Percentiles rank a stretch among this genome's conserved stretches.
Conservation (phyloP, 2,329 filamentous ascomycete species). For the Mycogone perniciosa region DNA sequence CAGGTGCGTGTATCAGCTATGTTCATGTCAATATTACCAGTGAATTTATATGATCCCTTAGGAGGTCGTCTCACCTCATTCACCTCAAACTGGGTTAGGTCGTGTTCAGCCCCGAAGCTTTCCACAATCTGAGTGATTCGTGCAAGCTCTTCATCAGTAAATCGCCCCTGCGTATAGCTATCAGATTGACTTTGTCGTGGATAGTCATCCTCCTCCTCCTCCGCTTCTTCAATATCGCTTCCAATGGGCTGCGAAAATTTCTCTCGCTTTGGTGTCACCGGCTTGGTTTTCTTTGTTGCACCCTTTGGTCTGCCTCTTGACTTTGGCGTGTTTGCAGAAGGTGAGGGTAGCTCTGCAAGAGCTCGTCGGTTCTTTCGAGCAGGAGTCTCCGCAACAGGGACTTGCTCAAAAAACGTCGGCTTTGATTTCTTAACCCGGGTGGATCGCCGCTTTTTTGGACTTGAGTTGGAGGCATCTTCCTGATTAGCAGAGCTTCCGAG, state of each 20-base stretch:
- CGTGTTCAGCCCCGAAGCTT: conserved; percentile 36
- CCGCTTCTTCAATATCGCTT: conserved; percentile 17
- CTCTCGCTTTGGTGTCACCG: conserved; percentile 12
- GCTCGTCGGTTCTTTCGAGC: conserved; percentile 15
- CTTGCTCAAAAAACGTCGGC: conserved; percentile 38
- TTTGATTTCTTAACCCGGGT: conserved; percentile 43
- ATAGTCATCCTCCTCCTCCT: conserved; percentile 12
- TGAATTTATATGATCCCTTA: conserved; percentile 19
- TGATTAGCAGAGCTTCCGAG: conserved; percentile 1
- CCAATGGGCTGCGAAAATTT: conserved; percentile 20
- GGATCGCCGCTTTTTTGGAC: conserved; percentile 25
- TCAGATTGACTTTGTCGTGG: conserved; percentile 18
- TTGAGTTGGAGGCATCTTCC: conserved; percentile 8
- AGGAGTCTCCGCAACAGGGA: conserved; percentile 17
- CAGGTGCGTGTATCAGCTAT: conserved; percentile 31
- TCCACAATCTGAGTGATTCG: conserved; percentile 38
- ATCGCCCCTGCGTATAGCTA: conserved; percentile 34
- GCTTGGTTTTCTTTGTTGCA: conserved; percentile 20
- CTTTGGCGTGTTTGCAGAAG: conserved; percentile 27
- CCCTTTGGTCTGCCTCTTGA: conserved; percentile 24
- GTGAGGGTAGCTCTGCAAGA: conserved; percentile 25
- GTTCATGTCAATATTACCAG: conserved; percentile 8
- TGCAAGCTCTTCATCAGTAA: conserved; percentile 37
- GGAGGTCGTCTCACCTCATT: conserved; percentile 37
- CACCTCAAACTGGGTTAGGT: conserved; percentile 38